Percentiles rank a stretch among this genome's conserved stretches.
phyloP scores from a whole-genome alignment of 2,329 filamentous ascomycete species.

The Phoma sp. region DNA sequence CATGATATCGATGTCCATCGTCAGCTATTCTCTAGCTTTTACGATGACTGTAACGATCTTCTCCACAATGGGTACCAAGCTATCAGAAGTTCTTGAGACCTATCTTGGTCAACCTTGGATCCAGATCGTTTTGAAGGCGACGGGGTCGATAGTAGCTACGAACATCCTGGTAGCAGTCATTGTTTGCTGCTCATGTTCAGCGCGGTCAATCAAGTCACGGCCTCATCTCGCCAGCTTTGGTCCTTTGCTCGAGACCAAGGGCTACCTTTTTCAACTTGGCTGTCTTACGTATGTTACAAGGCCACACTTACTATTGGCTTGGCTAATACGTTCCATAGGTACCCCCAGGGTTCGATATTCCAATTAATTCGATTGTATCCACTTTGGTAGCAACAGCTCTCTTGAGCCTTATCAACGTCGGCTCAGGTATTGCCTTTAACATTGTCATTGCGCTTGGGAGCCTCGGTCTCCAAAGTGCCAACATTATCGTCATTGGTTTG shows the following conservation, averaged over 20 bases:
- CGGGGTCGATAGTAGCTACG: no score
- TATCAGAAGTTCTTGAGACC: no score
- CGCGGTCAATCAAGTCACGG: constrained; percentile 30
- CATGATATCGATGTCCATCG: no score
- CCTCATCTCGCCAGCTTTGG: constrained; percentile 40
- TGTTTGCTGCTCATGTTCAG: constrained; percentile 32
- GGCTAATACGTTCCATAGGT: background rate
- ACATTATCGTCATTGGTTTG: constrained; percentile 33
- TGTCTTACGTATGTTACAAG: constrained; percentile 15
- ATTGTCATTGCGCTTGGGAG: constrained; percentile 38
- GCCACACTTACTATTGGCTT: no score
- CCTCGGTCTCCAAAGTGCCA: constrained; percentile 35
- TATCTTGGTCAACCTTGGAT: no score
- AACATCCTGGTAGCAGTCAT: no score
- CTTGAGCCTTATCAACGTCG: background rate
- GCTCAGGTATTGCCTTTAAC: background rate
- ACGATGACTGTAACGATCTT: no score
- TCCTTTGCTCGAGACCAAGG: constrained; percentile 43
- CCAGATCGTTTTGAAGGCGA: no score
- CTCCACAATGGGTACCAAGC: no score
- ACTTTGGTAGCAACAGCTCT: constrained; percentile 25
- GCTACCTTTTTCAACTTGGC: constrained; percentile 15
- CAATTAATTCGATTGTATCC: constrained; percentile 53
- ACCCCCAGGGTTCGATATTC: constrained; percentile 34
- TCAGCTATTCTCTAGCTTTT: no score